Percentiles rank a stretch among this genome's conserved stretches.
These are phyloP conservation scores for Ophiostoma perfectum DNA, from an alignment of 2,329 filamentous ascomycete species.

Conservation along the genomic window DNA sequence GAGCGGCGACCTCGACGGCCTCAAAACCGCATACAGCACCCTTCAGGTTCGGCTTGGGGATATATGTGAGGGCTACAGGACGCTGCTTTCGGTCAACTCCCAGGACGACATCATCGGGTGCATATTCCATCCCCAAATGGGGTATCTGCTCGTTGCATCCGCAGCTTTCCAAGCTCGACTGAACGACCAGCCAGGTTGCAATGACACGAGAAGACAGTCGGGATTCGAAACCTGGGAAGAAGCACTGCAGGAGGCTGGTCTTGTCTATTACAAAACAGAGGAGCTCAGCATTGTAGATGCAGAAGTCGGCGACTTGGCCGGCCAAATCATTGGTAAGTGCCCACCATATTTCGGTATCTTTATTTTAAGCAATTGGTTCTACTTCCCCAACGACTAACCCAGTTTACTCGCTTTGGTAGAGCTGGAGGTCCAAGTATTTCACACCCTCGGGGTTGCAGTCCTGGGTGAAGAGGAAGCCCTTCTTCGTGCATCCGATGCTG, in stretches of 20 bases:
- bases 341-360: neutral
- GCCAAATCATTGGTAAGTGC: constrained; percentile 67
- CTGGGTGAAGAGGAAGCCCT: constrained; percentile 64
- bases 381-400: no score
- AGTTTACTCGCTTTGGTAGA: constrained; percentile 46
- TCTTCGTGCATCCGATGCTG: constrained; percentile 65
- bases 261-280: constrained; percentile 79
- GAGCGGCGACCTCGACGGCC: constrained; percentile 66
- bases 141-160: constrained; percentile 75
- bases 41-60: constrained; percentile 67
- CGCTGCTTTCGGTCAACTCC: constrained; percentile 56
- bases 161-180: constrained; percentile 42
- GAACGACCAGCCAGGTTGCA: constrained; percentile 46
- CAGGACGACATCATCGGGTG: constrained; percentile 60
- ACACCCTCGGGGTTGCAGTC: constrained; percentile 66
- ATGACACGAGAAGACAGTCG: constrained; percentile 48
- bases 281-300: constrained; percentile 76
- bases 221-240: constrained; percentile 64
- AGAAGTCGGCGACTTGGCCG: constrained; percentile 78
- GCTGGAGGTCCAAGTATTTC: constrained; percentile 76
- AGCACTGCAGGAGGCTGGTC: constrained; percentile 65
- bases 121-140: constrained; percentile 85
- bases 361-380: no score
- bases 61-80: constrained; percentile 59
- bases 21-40: constrained; percentile 72